A percentile compares a stretch with the other conserved stretches of the same genome.
Evolutionary conservation across 345 rosid genomes (phyloP).

Genomic region (Syzygium aromaticum): DNA sequence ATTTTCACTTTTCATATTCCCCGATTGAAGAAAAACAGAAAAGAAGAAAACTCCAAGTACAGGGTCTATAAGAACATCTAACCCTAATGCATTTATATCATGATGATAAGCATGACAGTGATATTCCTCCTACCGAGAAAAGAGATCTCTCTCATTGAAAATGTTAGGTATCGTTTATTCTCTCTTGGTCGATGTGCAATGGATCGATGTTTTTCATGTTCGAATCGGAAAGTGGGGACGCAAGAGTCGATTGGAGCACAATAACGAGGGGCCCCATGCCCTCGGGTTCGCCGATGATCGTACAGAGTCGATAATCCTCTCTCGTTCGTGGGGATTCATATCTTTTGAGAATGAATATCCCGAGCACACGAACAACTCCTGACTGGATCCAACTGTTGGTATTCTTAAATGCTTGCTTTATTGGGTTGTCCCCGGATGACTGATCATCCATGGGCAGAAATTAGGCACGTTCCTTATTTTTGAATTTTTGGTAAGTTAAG

Average conservation of each 20-base stretch:
- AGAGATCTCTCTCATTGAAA: background rate
- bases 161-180: background rate
- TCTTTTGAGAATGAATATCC: background rate
- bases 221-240: background rate
- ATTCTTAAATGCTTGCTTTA: background rate
- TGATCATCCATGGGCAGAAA: background rate
- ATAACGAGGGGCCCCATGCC: background rate
- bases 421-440: rapidly evolving
- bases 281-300: background rate
- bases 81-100: background rate
- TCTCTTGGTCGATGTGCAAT: background rate
- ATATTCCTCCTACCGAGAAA: background rate
- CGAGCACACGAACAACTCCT: background rate
- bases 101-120: background rate
- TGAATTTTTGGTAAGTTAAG: background rate
- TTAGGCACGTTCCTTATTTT: background rate
- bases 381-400: background rate
- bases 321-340: background rate
- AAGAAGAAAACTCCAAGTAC: background rate
- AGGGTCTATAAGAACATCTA: background rate
- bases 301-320: background rate
- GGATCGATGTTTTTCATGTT: background rate
- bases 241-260: background rate
- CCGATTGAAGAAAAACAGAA: background rate
- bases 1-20: background rate